Percentiles rank a stretch among this genome's conserved stretches.
Conservation (phyloP, 2,329 filamentous ascomycete species). For the Gnomoniopsis sp. region DNA sequence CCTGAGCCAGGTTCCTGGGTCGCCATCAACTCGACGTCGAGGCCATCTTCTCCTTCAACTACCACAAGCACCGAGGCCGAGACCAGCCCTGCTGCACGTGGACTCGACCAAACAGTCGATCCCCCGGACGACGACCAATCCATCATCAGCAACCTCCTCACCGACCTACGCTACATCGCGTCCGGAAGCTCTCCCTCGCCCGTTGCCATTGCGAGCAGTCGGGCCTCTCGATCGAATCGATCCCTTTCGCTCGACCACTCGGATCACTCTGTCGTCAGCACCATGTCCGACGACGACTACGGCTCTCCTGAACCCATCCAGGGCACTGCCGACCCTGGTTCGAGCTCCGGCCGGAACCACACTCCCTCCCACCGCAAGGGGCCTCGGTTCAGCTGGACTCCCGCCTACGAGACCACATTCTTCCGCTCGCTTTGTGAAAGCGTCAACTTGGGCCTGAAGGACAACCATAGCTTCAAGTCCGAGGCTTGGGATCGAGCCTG, state of each 20-base stretch:
- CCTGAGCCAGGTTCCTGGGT: conserved; percentile 8
- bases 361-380: conserved; percentile 29
- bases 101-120: background rate
- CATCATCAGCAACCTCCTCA: conserved; percentile 39
- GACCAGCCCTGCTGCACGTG: background rate
- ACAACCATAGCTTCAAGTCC: conserved; percentile 55
- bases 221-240: background rate
- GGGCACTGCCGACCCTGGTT: conserved; percentile 15
- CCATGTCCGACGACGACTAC: conserved; percentile 33
- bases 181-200: background rate
- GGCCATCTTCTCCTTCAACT: background rate
- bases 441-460: conserved; percentile 50
- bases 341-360: conserved; percentile 19
- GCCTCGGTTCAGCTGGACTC: conserved; percentile 59
- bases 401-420: conserved; percentile 57
- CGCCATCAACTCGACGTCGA: conserved; percentile 8
- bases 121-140: conserved; percentile 22
- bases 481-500: conserved; percentile 59
- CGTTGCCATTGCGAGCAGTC: background rate
- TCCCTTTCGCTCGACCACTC: conserved; percentile 2
- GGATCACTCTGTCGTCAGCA: conserved; percentile 1
- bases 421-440: conserved; percentile 59
- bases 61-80: background rate
- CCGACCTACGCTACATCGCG: conserved; percentile 28
- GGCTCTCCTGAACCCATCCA: conserved; percentile 17